Evolutionary conservation across 129 eudicot genomes (phyloP).

Genomic region (Rutidosis leptorrhynchoides): DNA sequence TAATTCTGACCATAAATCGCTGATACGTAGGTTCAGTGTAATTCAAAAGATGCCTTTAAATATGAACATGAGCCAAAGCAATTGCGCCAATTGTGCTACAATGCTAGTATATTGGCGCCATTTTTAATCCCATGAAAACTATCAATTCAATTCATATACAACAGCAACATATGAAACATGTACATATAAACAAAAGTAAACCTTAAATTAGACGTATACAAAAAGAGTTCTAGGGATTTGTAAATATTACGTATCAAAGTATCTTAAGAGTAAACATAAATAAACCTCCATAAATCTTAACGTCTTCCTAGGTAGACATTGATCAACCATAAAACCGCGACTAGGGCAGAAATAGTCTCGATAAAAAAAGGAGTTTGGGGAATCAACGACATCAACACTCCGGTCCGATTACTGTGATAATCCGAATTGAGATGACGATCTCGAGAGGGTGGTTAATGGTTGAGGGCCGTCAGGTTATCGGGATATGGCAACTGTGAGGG

Average conservation of each 20-base stretch:
- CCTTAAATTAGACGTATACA: background rate
- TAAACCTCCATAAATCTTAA: background rate
- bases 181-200: background rate
- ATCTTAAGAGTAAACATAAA: background rate
- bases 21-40: conserved; percentile 93
- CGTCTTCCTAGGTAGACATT: too few species aligned
- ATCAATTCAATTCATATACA: background rate
- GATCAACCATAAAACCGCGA: too few species aligned
- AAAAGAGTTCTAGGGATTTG: background rate
- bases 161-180: background rate
- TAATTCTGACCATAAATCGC: conserved; percentile 86
- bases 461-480: too few species aligned
- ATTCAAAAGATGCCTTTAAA: conserved; percentile 80
- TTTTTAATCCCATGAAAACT: conserved; percentile 19
- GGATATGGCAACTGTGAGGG: too few species aligned
- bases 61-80: conserved; percentile 64
- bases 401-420: too few species aligned
- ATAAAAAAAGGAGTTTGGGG: too few species aligned
- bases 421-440: too few species aligned
- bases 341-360: too few species aligned
- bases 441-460: too few species aligned
- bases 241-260: background rate
- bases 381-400: too few species aligned
- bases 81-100: conserved; percentile 84
- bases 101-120: conserved; percentile 81